Evolutionary conservation across 371 early-diverging fungal genomes (phyloP), one percentile per base, ranked within the genome.

Genomic region (Rhizopus sp.): DNA sequence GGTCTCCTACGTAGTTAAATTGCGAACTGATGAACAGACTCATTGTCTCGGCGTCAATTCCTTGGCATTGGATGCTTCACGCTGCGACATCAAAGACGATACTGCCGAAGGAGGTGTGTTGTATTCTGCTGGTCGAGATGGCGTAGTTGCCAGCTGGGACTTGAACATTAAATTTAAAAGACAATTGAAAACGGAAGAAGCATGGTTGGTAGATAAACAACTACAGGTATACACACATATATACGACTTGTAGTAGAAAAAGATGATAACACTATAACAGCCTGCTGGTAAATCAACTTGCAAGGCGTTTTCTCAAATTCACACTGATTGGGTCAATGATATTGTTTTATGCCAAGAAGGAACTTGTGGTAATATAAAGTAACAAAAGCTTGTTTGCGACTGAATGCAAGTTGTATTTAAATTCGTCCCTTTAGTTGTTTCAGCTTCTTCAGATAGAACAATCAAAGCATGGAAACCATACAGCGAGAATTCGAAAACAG

Each of bases 291-390:
- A 73, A 45, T 73, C 93, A 3, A 82, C 83, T 2, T 83, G 83
- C 53, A 76, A 84, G 16, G 81, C 83, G 7, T 87, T 90, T 35
- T 91, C 86, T 39, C 86, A 90, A 65, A 86, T 91, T 62, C 98
- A 98, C 64, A 87, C 90, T 6, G 97, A 97, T 70, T 98, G 98
- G 98, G 92, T 98, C 8, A 97, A 96, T 68, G 96, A 94, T 60
- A 83, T 98, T 50, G 84, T 89, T 4, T 80, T 94, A 6, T 89
- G 88, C 42, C 47, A 69, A 32, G 42, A 52, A 49, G 73, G 73
- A 45, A 64, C 63, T 29, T 62, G 59, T 57, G 70, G 77, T 76
- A 72, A 57, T 47, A 40, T 15, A 34, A 32, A 10, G 13, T 10
- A 3, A 33, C 33, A 41, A 37, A 30, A 32, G 3, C 15, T 29